A percentile compares a stretch with the other conserved stretches of the same genome.
These are phyloP conservation scores for Cyberlindnera galapagoensis DNA, from an alignment of 805 yeast species.

Conservation along the genomic window DNA sequence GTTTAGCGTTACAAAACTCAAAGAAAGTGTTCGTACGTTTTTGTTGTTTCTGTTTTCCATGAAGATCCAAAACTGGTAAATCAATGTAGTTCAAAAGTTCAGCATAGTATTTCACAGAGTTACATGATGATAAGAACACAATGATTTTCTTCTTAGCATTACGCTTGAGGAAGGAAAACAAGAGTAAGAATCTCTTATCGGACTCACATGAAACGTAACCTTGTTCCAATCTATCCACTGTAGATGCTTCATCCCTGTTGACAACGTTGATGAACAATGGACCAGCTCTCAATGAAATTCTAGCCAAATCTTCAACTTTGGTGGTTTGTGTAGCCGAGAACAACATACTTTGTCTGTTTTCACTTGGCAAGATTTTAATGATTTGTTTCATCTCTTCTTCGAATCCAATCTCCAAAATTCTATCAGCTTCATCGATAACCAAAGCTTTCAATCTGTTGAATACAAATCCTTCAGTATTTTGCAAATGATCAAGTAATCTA, in stretches of 20 bases:
- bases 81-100: slow-evolving; percentile 94
- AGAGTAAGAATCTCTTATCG: slow-evolving; percentile 83
- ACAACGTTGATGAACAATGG: slow-evolving; percentile 93
- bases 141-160: slow-evolving; percentile 87
- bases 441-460: slow-evolving; percentile 92
- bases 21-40: slow-evolving; percentile 97
- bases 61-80: slow-evolving; percentile 91
- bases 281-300: slow-evolving; percentile 91
- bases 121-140: slow-evolving; percentile 94
- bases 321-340: slow-evolving; percentile 99
- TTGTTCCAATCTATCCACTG: slow-evolving; percentile 96
- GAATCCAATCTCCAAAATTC: slow-evolving; percentile 95
- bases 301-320: slow-evolving; percentile 95
- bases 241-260: slow-evolving; percentile 72
- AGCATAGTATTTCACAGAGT: slow-evolving; percentile 92
- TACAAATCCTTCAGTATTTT: slow-evolving; percentile 89
- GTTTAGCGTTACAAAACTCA: slow-evolving; percentile 95
- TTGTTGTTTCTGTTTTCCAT: slow-evolving; percentile 98
- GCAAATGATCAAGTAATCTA: slow-evolving; percentile 90
- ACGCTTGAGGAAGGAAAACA: slow-evolving; percentile 90
- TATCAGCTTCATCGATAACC: slow-evolving; percentile 96
- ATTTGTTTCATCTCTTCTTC: slow-evolving; percentile 99
- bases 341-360: slow-evolving; percentile 92
- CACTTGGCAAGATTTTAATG: slow-evolving; percentile 85
- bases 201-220: slow-evolving; percentile 98